phyloP scores from a whole-genome alignment of 192 early-diverging fungal species.

The Geranomyces michiganensis region DNA sequence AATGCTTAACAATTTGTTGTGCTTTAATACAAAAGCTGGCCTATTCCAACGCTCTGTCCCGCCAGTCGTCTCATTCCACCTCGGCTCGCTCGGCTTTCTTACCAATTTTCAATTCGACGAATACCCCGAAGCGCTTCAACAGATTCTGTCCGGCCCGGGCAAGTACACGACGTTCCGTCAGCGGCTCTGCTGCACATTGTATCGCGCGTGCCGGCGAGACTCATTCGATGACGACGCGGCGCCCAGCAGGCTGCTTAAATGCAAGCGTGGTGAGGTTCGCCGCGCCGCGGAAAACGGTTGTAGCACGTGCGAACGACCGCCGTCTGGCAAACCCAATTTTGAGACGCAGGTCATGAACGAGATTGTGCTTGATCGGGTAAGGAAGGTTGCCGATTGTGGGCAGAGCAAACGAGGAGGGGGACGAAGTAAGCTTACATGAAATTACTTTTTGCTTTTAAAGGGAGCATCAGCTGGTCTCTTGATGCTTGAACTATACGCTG shows the following conservation, averaged over 20 bases:
- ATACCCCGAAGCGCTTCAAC: constrained; percentile 58
- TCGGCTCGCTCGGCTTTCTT: constrained; percentile 94
- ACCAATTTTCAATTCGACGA: constrained; percentile 82
- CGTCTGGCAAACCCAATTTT: constrained; percentile 13
- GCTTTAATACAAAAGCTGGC: not conserved
- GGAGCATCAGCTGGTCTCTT: constrained; percentile 48
- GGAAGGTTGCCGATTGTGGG: constrained; percentile 3
- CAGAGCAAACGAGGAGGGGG: constrained; percentile 80
- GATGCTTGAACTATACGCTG: constrained; percentile 75
- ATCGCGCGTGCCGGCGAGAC: constrained; percentile 27
- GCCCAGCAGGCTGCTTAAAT: not conserved
- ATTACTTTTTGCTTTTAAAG: constrained; percentile 81
- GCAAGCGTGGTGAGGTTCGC: not conserved
- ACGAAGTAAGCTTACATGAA: constrained; percentile 93
- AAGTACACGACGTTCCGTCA: constrained; percentile 87
- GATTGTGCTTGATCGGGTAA: constrained; percentile 39
- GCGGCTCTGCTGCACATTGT: constrained; percentile 86
- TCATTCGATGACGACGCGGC: not conserved
- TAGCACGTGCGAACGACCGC: constrained; percentile 4
- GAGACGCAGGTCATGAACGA: constrained; percentile 33
- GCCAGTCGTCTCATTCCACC: constrained; percentile 89
- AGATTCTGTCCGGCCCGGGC: constrained; percentile 56
- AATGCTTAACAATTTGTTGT: not conserved
- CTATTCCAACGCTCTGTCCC: constrained; percentile 77
- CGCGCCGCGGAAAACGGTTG: constrained; percentile 20